These are phyloP conservation scores for Plasmodium yoelii DNA, from an alignment of 169 alveolate genomes.

Conservation along the genomic window DNA sequence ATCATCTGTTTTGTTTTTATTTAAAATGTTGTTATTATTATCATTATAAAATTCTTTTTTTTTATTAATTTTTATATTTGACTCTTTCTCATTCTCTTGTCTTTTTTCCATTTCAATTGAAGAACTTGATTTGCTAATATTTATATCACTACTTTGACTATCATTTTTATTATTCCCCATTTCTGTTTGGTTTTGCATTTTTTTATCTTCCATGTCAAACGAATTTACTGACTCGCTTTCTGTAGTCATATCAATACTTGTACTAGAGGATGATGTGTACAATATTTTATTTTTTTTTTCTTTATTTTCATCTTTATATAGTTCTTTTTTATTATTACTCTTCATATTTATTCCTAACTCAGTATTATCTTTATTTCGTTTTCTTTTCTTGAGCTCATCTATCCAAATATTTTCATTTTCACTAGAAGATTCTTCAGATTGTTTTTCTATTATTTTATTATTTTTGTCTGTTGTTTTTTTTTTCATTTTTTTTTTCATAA, in stretches of 20 bases:
- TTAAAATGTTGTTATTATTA: too few relatives aligned
- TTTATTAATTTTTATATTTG: not conserved
- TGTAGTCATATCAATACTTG: conserved; percentile 7
- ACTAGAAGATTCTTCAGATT: too few relatives aligned
- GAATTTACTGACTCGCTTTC: not conserved
- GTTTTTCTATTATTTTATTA: not conserved
- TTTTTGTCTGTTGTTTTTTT: not conserved
- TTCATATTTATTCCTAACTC: not conserved
- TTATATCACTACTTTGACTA: too few relatives aligned
- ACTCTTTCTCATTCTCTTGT: not conserved
- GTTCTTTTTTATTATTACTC: not conserved
- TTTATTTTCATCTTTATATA: not conserved
- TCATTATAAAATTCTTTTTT: not conserved
- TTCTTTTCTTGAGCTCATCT: not conserved
- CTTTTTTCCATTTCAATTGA: not conserved
- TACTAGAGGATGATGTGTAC: not conserved
- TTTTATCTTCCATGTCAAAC: not conserved
- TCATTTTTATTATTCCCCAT: not conserved
- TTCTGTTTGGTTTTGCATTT: too few relatives aligned
- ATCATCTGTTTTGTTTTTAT: not conserved
- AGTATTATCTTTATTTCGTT: not conserved
- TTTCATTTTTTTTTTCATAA: not conserved
- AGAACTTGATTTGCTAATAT: not conserved
- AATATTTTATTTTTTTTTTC: not conserved
- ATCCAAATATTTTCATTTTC: not conserved